Percentiles rank a stretch among this genome's conserved stretches.
Conservation (phyloP, 2,329 filamentous ascomycete genomes). For the Aspergillus clavatus region DNA sequence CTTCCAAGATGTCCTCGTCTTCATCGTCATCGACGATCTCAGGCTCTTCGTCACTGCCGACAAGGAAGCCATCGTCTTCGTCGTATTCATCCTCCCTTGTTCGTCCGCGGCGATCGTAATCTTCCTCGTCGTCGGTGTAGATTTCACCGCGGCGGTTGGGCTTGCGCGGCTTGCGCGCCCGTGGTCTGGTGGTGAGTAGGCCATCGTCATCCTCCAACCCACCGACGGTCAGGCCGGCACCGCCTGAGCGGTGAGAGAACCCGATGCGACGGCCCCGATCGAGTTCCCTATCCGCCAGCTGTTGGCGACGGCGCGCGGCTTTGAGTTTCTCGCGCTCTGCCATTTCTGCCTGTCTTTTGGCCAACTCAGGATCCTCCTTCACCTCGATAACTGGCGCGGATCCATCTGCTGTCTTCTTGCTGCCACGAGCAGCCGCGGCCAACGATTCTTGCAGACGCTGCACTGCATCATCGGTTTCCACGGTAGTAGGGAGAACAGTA, state of each 20-base stretch:
- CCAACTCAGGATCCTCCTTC: slow-evolving; percentile 59
- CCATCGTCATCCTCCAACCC: slow-evolving; percentile 57
- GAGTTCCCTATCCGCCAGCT: slow-evolving; percentile 51
- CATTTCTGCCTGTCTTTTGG: slow-evolving; percentile 55
- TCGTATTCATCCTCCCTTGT: slow-evolving; percentile 76
- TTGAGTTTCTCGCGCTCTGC: slow-evolving; percentile 56
- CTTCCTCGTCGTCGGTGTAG: slow-evolving; percentile 47
- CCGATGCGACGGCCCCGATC: slow-evolving; percentile 50
- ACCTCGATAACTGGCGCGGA: slow-evolving; percentile 55
- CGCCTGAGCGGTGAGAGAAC: slow-evolving; percentile 41
- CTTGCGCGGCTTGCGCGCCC: slow-evolving; percentile 34
- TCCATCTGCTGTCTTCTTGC: slow-evolving; percentile 47
- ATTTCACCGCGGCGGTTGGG: slow-evolving; percentile 45
- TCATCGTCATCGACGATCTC: slow-evolving; percentile 44
- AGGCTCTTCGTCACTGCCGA: slow-evolving; percentile 46
- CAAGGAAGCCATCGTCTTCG: slow-evolving; percentile 73
- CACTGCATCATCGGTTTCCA: slow-evolving; percentile 56
- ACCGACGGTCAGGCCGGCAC: slow-evolving; percentile 50
- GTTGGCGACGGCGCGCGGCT: slow-evolving; percentile 51
- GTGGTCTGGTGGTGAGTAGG: slow-evolving; percentile 39
- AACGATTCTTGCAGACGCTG: slow-evolving; percentile 58
- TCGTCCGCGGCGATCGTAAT: slow-evolving; percentile 41
- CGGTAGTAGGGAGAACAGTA: slow-evolving; percentile 51
- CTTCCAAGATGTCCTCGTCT: slow-evolving; percentile 40
- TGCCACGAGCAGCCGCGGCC: slow-evolving; percentile 51